Evolutionary conservation across 441 rosid species (phyloP).

Genomic region (Flueggea neowawraea): DNA sequence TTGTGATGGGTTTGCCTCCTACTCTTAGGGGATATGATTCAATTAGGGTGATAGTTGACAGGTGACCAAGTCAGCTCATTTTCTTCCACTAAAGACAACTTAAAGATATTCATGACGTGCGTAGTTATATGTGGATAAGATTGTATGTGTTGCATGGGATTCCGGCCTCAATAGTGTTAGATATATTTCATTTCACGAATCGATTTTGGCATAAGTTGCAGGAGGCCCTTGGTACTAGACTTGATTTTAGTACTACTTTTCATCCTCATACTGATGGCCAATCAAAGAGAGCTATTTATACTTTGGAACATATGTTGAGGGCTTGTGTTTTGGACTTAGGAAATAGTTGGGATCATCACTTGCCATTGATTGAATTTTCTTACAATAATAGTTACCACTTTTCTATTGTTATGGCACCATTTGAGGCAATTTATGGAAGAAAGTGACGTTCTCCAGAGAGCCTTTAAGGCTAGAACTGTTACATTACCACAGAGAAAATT

Average conservation of each 20-base stretch:
- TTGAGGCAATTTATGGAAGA: not conserved
- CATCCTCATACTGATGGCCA: too few relatives aligned
- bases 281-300: not conserved
- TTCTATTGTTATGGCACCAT: not conserved
- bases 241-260: not conserved
- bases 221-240: not conserved
- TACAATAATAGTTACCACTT: too few relatives aligned
- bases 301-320: not conserved
- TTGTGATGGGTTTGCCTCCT: not conserved
- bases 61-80: not conserved
- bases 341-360: not conserved
- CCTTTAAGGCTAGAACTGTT: not conserved
- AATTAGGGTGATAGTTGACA: constrained; percentile 2
- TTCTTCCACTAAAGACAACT: not conserved
- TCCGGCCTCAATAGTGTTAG: too few relatives aligned
- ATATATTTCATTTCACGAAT: too few relatives aligned
- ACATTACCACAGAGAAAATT: not conserved
- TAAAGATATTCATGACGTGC: not conserved
- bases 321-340: constrained; percentile 2
- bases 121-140: not conserved
- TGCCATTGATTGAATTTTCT: not conserved
- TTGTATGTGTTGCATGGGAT: constrained; percentile 2
- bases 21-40: not conserved
- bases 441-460: not conserved
- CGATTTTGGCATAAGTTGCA: not conserved